Percentiles rank a stretch among this genome's conserved stretches.
These are phyloP conservation scores for Eucalyptus caleyi DNA, from an alignment of 345 rosid species.

Conservation along the genomic window DNA sequence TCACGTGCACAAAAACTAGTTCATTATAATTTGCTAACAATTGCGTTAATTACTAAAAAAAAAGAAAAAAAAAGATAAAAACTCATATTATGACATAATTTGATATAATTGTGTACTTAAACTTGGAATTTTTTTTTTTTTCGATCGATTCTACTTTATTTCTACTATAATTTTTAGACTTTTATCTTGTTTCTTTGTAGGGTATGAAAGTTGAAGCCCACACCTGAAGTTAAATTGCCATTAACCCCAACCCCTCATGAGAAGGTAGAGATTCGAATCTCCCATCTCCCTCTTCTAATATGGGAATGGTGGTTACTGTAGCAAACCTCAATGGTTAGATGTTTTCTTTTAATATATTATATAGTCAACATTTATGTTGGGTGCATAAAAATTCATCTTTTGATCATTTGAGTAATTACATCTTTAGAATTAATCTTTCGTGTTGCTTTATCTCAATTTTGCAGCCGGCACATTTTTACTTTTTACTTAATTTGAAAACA, in stretches of 20 bases:
- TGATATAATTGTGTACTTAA: neutral
- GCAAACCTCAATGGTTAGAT: fast-evolving
- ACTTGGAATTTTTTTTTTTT: neutral
- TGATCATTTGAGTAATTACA: neutral
- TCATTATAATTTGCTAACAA: neutral
- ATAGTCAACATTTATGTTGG: neutral
- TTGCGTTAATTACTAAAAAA: neutral
- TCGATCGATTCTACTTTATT: fast-evolving
- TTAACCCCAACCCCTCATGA: too few species aligned
- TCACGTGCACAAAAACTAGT: neutral
- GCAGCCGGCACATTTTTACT: neutral
- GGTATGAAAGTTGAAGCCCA: fast-evolving
- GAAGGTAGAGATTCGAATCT: fast-evolving
- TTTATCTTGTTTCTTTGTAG: fast-evolving
- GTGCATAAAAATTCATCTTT: neutral
- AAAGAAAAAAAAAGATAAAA: neutral
- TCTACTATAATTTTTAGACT: too few species aligned
- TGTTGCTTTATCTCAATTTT: neutral
- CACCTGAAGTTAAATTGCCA: too few species aligned
- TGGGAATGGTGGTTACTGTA: fast-evolving
- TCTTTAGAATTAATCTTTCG: neutral
- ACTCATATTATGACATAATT: neutral
- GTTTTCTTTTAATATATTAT: neutral
- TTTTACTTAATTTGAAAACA: neutral
- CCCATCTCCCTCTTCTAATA: fast-evolving